Evolutionary conservation across 352 stramenopile species (phyloP).

Genomic region (Phytophthora cryptogea): DNA sequence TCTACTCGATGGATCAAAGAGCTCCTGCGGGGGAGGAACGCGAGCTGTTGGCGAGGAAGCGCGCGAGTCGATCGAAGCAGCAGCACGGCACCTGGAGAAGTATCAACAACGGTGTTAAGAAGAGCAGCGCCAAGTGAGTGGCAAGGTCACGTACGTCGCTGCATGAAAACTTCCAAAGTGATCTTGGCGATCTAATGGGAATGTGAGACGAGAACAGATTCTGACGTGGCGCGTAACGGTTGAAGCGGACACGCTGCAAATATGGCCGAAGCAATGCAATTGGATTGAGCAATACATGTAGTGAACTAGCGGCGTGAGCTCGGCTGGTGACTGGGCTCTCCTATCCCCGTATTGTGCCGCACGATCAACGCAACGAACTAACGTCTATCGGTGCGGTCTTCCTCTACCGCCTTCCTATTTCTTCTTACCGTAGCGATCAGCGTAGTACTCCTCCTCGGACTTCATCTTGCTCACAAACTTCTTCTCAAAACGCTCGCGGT

Average conservation of each 20-base stretch:
- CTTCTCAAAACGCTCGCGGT: conserved; percentile 90
- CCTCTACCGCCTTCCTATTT: conserved; percentile 38
- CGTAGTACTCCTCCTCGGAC: conserved; percentile 93
- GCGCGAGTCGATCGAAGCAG: conserved; percentile 24
- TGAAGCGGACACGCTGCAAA: not conserved
- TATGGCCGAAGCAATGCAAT: conserved; percentile 13
- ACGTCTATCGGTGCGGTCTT: conserved; percentile 1
- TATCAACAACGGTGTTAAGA: conserved; percentile 4
- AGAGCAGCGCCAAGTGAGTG: not conserved
- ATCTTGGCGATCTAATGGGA: not conserved
- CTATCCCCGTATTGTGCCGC: conserved; percentile 2
- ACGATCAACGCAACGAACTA: conserved; percentile 4
- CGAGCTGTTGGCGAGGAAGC: conserved; percentile 23
- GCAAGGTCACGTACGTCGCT: conserved; percentile 29
- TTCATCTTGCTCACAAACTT: conserved; percentile 95
- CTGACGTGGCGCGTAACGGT: conserved; percentile 27
- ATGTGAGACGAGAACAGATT: conserved; percentile 15
- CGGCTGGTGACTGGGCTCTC: not conserved
- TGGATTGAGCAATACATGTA: conserved; percentile 18
- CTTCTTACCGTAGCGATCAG: conserved; percentile 82
- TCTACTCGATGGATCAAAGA: conserved; percentile 3
- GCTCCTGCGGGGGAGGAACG: conserved; percentile 3
- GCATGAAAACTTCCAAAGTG: conserved; percentile 29
- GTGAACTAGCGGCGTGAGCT: conserved; percentile 15
- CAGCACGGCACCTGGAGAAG: conserved; percentile 24